Percentiles rank a stretch among this genome's conserved stretches.
phyloP scores from a whole-genome alignment of 2,329 filamentous ascomycete genomes.

The Xylaria sp. region DNA sequence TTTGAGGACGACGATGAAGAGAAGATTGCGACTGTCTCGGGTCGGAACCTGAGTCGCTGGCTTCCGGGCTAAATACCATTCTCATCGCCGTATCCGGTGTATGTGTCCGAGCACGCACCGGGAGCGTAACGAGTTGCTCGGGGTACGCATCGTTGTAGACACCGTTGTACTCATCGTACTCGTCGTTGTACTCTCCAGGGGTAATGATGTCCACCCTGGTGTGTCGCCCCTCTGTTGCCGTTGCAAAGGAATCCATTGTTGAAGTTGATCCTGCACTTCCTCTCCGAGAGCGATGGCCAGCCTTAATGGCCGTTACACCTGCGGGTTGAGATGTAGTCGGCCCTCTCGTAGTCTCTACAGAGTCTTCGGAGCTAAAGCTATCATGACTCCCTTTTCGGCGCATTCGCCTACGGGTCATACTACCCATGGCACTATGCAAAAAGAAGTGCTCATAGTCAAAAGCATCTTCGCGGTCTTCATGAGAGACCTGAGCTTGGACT shows the following conservation, averaged over 20 bases:
- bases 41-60: slow-evolving; percentile 42
- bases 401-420: slow-evolving; percentile 67
- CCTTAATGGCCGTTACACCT: slow-evolving; percentile 37
- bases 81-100: slow-evolving; percentile 49
- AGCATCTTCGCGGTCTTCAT: slow-evolving; percentile 92
- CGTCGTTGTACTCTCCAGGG: slow-evolving; percentile 36
- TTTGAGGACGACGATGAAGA: slow-evolving; percentile 56
- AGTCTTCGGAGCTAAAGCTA: slow-evolving; percentile 69
- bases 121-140: slow-evolving; percentile 38
- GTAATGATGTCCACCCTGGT: slow-evolving; percentile 41
- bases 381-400: slow-evolving; percentile 57
- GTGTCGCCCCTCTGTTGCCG: slow-evolving; percentile 60
- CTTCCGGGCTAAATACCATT: slow-evolving; percentile 40
- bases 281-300: slow-evolving; percentile 49
- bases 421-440: slow-evolving; percentile 89
- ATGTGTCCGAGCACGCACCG: slow-evolving; percentile 45
- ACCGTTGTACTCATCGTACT: slow-evolving; percentile 26
- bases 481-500: slow-evolving; percentile 71
- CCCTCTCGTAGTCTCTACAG: slow-evolving; percentile 69
- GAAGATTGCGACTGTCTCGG: slow-evolving; percentile 46
- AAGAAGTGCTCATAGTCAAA: slow-evolving; percentile 99
- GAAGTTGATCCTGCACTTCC: slow-evolving; percentile 62
- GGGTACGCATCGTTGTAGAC: slow-evolving; percentile 38
- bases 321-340: slow-evolving; percentile 47
- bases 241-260: slow-evolving; percentile 65